These are phyloP conservation scores for Eleusine coracana DNA, from an alignment of 176 grass and related monocot genomes.

Conservation along the genomic window DNA sequence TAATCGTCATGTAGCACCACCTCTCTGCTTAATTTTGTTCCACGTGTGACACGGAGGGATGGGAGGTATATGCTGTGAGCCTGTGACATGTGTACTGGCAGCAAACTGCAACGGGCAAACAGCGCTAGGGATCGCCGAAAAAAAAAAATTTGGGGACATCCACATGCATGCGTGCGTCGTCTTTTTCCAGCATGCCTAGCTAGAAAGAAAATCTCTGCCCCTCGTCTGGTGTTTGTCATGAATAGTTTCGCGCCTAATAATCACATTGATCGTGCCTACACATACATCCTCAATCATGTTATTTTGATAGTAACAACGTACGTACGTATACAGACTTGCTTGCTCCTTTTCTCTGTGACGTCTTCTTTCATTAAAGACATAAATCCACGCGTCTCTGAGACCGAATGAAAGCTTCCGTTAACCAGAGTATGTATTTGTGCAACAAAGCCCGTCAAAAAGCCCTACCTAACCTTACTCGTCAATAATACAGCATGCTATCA, in stretches of 20 bases:
- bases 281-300: constrained; percentile 10
- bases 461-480: neutral
- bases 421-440: constrained; percentile 10
- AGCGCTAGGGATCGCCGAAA: neutral
- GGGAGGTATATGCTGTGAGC: neutral
- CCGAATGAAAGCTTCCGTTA: constrained; percentile 18
- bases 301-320: constrained; percentile 12
- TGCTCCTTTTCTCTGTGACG: neutral
- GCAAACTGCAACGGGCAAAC: neutral
- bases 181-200: constrained; percentile 28
- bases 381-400: constrained; percentile 25
- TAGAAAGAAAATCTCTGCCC: constrained; percentile 37
- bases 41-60: constrained; percentile 9
- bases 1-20: neutral
- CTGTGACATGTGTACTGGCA: neutral
- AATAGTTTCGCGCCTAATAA: constrained; percentile 42
- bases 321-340: neutral
- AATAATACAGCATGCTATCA: neutral
- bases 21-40: constrained; percentile 3
- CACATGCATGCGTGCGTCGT: constrained; percentile 31
- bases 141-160: constrained; percentile 36
- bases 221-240: constrained; percentile 44
- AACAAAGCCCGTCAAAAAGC: constrained; percentile 26
- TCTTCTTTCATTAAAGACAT: constrained; percentile 15
- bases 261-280: neutral